Percentiles rank a stretch among this genome's conserved stretches.
Evolutionary conservation across 306 rosid genomes (phyloP).

Genomic region (Casuarina cunninghamiana): DNA sequence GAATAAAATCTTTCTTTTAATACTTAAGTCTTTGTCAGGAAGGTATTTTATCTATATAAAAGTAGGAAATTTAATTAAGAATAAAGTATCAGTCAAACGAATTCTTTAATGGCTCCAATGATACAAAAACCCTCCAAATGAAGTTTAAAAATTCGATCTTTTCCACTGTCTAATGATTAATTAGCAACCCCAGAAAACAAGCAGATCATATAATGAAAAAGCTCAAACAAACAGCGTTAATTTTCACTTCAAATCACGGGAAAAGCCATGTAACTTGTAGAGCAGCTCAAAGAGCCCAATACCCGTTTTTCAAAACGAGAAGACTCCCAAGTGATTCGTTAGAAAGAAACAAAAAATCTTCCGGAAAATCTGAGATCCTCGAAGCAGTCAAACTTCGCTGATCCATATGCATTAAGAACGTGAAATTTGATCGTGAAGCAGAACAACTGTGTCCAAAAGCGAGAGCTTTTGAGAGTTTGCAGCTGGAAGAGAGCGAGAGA

Average conservation of each 20-base stretch:
- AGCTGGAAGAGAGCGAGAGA: conserved; percentile 21
- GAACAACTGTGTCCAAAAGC: conserved; percentile 36
- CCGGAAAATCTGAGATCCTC: conserved; percentile 41
- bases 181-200: conserved; percentile 22
- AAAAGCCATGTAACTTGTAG: conserved; percentile 22
- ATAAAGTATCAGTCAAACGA: conserved; percentile 59
- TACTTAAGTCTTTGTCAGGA: conserved; percentile 51
- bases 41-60: conserved; percentile 25
- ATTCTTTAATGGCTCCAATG: conserved; percentile 44
- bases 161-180: conserved; percentile 29
- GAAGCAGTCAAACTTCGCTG: conserved; percentile 32
- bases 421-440: conserved; percentile 29
- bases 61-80: conserved; percentile 35
- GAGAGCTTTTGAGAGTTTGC: conserved; percentile 29
- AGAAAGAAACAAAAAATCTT: conserved; percentile 31
- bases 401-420: conserved; percentile 54
- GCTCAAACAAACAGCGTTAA: conserved; percentile 19
- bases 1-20: conserved; percentile 40
- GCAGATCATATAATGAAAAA: conserved; percentile 29
- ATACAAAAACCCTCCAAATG: conserved; percentile 46
- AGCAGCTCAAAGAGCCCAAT: conserved; percentile 18
- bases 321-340: conserved; percentile 19
- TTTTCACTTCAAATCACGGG: conserved; percentile 32
- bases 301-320: conserved; percentile 25
- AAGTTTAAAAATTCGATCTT: conserved; percentile 36